phyloP scores from a whole-genome alignment of 2,329 filamentous ascomycete genomes.

The Xylariaceae sp. region DNA sequence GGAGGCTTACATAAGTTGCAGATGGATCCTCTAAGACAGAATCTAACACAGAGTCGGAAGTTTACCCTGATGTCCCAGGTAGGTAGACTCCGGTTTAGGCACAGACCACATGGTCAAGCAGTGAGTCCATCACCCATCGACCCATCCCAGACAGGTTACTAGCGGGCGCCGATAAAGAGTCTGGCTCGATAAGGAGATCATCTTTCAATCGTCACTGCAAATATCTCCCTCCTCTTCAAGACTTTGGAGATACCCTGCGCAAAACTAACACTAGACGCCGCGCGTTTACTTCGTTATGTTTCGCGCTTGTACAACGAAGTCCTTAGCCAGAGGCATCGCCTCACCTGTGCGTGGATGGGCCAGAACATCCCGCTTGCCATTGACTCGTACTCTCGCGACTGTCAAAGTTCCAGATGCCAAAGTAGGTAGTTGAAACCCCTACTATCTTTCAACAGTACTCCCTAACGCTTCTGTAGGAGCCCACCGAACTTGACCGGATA shows the following conservation, averaged over 20 bases:
- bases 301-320: slow-evolving; percentile 36
- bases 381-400: slow-evolving; percentile 34
- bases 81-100: too few relatives aligned
- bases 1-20: too few relatives aligned
- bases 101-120: too few relatives aligned
- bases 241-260: slow-evolving; percentile 5
- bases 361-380: slow-evolving; percentile 26
- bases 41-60: too few relatives aligned
- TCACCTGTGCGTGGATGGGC: slow-evolving; percentile 28
- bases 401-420: slow-evolving; percentile 36
- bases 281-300: slow-evolving; percentile 34
- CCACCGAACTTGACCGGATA: slow-evolving; percentile 84
- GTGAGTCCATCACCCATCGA: too few relatives aligned
- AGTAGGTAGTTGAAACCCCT: slow-evolving; percentile 22
- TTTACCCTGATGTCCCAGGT: too few relatives aligned
- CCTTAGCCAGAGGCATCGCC: slow-evolving; percentile 34
- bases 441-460: not conserved
- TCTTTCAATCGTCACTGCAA: slow-evolving; percentile 29
- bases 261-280: slow-evolving; percentile 21
- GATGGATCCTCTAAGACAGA: too few relatives aligned
- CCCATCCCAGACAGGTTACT: too few relatives aligned
- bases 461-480: slow-evolving; percentile 63
- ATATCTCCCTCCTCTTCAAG: slow-evolving; percentile 21
- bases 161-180: slow-evolving; percentile 18
- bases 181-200: slow-evolving; percentile 18